Conservation (phyloP, 2,329 filamentous ascomycete genomes). For the Colletotrichum tanaceti region DNA sequence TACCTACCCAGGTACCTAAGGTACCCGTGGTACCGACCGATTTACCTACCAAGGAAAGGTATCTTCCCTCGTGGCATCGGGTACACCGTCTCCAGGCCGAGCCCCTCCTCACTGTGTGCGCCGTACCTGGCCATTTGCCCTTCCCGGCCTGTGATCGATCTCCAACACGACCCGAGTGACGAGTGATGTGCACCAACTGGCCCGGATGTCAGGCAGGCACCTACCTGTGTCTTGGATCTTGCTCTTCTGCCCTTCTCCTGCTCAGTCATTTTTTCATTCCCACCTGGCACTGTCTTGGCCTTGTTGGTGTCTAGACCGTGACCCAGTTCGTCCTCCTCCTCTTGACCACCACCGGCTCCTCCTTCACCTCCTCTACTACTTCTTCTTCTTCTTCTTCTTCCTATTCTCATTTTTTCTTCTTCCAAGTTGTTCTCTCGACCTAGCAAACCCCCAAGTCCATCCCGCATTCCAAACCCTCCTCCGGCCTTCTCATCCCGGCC, state of each 20-base stretch:
- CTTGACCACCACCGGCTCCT: not conserved
- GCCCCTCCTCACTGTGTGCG: constrained; percentile 25
- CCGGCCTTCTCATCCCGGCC: constrained; percentile 14
- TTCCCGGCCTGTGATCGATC: constrained; percentile 34
- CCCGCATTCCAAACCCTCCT: constrained; percentile 31
- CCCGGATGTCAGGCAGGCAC: constrained; percentile 38
- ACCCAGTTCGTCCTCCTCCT: constrained; percentile 9
- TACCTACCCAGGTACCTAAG: too few species aligned
- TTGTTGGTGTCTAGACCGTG: not conserved
- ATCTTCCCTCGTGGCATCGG: constrained; percentile 3
- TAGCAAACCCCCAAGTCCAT: constrained; percentile 38
- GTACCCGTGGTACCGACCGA: too few species aligned
- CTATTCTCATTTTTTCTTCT: not conserved
- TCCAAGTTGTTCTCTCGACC: not conserved
- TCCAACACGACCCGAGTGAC: constrained; percentile 19
- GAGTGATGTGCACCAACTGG: constrained; percentile 29
- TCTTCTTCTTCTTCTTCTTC: too few species aligned
- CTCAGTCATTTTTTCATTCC: not conserved
- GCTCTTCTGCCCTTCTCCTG: constrained; percentile 4
- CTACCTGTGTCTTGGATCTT: constrained; percentile 18
- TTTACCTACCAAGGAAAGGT: too few species aligned
- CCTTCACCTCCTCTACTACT: too few species aligned
- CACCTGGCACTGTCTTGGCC: constrained; percentile 24
- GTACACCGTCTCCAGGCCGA: constrained; percentile 32
- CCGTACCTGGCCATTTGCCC: constrained; percentile 36